Evolutionary conservation across 164 flowering plant genomes (phyloP).

Genomic region (Amborella trichopoda): DNA sequence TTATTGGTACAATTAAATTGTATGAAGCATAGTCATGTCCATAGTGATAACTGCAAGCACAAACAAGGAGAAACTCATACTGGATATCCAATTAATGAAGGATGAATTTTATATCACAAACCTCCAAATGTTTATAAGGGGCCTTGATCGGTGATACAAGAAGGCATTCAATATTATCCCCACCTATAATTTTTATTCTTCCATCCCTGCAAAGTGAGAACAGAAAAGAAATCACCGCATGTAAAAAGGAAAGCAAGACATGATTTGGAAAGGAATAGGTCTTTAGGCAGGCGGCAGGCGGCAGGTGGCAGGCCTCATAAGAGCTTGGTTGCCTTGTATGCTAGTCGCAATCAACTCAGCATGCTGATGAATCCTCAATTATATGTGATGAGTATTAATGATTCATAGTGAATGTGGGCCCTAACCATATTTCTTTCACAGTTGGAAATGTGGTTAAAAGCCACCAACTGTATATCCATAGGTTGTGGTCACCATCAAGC

Average conservation of each 20-base stretch:
- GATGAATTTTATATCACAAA: conserved; percentile 21
- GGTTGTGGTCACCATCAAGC: no score
- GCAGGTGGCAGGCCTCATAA: background rate
- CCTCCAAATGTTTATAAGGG: conserved; percentile 71
- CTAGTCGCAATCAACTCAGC: background rate
- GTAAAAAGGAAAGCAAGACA: background rate
- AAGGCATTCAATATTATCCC: conserved; percentile 66
- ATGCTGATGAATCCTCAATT: background rate
- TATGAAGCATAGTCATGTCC: background rate
- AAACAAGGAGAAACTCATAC: no score
- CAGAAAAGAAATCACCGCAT: conserved; percentile 3
- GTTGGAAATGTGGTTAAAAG: no score
- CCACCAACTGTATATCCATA: no score
- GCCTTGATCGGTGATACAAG: conserved; percentile 44
- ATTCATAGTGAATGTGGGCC: background rate
- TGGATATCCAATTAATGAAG: no score
- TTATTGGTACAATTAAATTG: background rate
- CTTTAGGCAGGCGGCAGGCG: background rate
- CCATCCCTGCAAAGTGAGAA: conserved; percentile 58
- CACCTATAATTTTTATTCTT: conserved; percentile 74
- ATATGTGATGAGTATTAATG: background rate
- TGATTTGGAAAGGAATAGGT: no score
- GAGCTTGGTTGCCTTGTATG: background rate
- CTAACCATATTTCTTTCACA: no score
- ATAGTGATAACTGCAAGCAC: background rate